phyloP scores from a whole-genome alignment of 148 eudicot species.

The Amaranthus hypochondriacus region DNA sequence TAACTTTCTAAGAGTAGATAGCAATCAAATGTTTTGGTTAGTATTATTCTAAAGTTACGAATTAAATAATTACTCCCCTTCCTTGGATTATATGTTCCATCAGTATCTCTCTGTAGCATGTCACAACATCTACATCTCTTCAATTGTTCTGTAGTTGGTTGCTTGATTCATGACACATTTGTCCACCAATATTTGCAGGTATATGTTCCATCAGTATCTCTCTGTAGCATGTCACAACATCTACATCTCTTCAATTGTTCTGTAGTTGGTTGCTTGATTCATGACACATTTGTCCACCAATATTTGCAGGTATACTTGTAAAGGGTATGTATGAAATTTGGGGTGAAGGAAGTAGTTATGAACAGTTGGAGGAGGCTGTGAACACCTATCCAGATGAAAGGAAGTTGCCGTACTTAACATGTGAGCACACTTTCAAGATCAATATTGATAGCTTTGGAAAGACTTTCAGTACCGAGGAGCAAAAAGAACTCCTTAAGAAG shows the following conservation, averaged over 20 bases:
- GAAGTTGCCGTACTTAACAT: slow-evolving; percentile 61
- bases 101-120: too few relatives aligned
- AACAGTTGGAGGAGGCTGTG: slow-evolving; percentile 77
- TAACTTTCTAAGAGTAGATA: neutral
- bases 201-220: slow-evolving; percentile 22
- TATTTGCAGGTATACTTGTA: slow-evolving; percentile 84
- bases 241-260: too few relatives aligned
- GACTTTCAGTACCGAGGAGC: slow-evolving; percentile 62
- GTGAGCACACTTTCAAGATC: slow-evolving; percentile 80
- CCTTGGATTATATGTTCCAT: too few relatives aligned
- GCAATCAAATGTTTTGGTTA: neutral
- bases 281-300: slow-evolving; percentile 9
- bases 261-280: too few relatives aligned
- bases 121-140: too few relatives aligned
- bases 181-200: slow-evolving; percentile 46
- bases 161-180: neutral
- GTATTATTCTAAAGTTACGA: too few relatives aligned
- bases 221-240: too few relatives aligned
- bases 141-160: too few relatives aligned
- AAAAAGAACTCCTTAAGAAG: slow-evolving; percentile 50
- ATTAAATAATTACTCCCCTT: too few relatives aligned
- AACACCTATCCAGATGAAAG: slow-evolving; percentile 66
- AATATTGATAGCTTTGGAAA: slow-evolving; percentile 82
- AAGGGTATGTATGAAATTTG: slow-evolving; percentile 94
- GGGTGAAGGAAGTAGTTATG: slow-evolving; percentile 84